Percentiles rank a stretch among this genome's conserved stretches.
phyloP scores from a whole-genome alignment of 1,139 yeast species.

The Pichia sp. region DNA sequence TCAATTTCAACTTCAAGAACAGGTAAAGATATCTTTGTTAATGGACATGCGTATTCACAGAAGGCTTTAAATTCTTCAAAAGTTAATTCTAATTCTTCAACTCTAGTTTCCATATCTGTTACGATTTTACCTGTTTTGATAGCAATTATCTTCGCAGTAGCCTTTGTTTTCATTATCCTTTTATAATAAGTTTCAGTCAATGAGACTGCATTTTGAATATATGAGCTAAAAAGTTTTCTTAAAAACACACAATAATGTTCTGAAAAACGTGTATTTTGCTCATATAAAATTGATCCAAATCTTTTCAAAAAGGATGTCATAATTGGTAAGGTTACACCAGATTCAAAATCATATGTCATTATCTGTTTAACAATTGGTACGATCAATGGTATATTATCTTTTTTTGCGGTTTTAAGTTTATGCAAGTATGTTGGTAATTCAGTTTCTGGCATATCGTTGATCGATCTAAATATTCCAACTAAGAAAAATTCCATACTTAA shows the following conservation, averaged over 20 bases:
- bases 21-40: constrained; percentile 31
- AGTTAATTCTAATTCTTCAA: constrained; percentile 34
- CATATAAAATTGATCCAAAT: constrained; percentile 33
- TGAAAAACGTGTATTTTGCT: constrained; percentile 20
- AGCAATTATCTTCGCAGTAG: constrained; percentile 46
- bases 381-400: constrained; percentile 22
- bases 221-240: constrained; percentile 37
- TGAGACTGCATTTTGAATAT: constrained; percentile 41
- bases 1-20: constrained; percentile 23
- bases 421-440: constrained; percentile 37
- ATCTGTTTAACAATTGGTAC: constrained; percentile 41
- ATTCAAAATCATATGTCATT: constrained; percentile 42
- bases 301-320: constrained; percentile 49
- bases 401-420: constrained; percentile 26
- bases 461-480: constrained; percentile 46
- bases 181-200: constrained; percentile 34
- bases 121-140: constrained; percentile 60
- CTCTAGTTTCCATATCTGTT: constrained; percentile 44
- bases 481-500: constrained; percentile 57
- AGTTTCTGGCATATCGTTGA: constrained; percentile 25
- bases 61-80: constrained; percentile 43
- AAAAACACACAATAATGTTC: constrained; percentile 24
- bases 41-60: constrained; percentile 41
- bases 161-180: constrained; percentile 33
- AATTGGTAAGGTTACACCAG: constrained; percentile 42